These are phyloP conservation scores for Russula virescens DNA, from an alignment of 768 basidiomycete species.

Conservation along the genomic window DNA sequence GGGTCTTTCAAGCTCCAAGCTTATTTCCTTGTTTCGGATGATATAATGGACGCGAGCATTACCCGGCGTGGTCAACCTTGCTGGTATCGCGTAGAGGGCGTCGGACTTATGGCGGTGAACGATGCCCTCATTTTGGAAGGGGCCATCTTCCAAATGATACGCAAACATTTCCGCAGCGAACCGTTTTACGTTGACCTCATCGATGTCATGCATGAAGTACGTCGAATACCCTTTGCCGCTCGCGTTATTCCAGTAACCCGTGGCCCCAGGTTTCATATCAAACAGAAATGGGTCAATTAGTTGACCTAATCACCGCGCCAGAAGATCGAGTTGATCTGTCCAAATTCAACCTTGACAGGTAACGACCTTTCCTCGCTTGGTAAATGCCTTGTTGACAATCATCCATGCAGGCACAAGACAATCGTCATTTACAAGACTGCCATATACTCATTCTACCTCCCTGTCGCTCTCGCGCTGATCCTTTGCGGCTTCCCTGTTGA, in stretches of 20 bases:
- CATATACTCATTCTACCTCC: constrained; percentile 97
- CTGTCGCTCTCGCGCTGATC: constrained; percentile 91
- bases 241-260: not conserved
- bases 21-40: constrained; percentile 94
- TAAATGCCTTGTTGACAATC: not conserved
- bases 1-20: constrained; percentile 71
- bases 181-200: constrained; percentile 83
- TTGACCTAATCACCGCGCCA: constrained; percentile 93
- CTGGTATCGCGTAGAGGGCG: constrained; percentile 72
- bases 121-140: constrained; percentile 95
- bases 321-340: constrained; percentile 82
- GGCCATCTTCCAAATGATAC: constrained; percentile 88
- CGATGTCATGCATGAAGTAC: constrained; percentile 84
- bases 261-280: constrained; percentile 56
- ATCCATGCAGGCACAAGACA: constrained; percentile 60
- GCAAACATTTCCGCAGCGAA: constrained; percentile 75
- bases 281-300: constrained; percentile 94
- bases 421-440: constrained; percentile 98
- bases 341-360: constrained; percentile 87
- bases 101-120: constrained; percentile 89
- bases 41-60: constrained; percentile 95
- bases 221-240: constrained; percentile 24
- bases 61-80: constrained; percentile 93
- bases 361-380: not conserved
- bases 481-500: constrained; percentile 57